Conservation (phyloP, 2,329 filamentous ascomycete species). For the Fusarium nematophilum region DNA sequence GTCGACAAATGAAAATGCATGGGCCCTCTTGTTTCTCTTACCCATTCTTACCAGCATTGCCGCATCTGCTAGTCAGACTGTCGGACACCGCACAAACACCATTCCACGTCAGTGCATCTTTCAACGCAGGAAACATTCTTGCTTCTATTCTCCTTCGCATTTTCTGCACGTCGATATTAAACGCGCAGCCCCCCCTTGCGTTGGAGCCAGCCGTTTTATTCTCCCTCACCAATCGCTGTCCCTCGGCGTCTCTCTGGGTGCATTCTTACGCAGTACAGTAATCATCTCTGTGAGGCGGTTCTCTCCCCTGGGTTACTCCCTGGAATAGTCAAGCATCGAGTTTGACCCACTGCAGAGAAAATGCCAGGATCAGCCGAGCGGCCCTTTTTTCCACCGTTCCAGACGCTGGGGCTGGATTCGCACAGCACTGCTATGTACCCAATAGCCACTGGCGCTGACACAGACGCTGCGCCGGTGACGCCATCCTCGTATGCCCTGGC, state of each 20-base stretch:
- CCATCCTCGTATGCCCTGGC: conserved; percentile 39
- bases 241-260: no score
- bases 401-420: conserved; percentile 34
- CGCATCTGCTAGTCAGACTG: conserved; percentile 14
- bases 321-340: conserved; percentile 12
- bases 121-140: conserved; percentile 17
- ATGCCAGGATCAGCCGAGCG: conserved; percentile 20
- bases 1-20: not conserved
- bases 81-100: conserved; percentile 9
- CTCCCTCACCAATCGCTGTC: conserved; percentile 9
- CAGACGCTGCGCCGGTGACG: conserved; percentile 39
- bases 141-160: conserved; percentile 3
- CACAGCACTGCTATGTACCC: conserved; percentile 6
- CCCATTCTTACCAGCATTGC: conserved; percentile 8
- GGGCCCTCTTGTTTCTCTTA: conserved; percentile 1
- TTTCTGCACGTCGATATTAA: conserved; percentile 30
- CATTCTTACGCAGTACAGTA: no score
- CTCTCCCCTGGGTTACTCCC: conserved; percentile 16
- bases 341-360: conserved; percentile 35
- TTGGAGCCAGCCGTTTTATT: conserved; percentile 15
- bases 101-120: conserved; percentile 19
- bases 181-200: conserved; percentile 29
- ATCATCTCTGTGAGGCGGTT: conserved; percentile 5
- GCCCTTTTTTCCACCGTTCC: conserved; percentile 23
- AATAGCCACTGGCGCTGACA: conserved; percentile 13